phyloP scores from a whole-genome alignment of 1,284 basidiomycete species.

The Boletus putidus region DNA sequence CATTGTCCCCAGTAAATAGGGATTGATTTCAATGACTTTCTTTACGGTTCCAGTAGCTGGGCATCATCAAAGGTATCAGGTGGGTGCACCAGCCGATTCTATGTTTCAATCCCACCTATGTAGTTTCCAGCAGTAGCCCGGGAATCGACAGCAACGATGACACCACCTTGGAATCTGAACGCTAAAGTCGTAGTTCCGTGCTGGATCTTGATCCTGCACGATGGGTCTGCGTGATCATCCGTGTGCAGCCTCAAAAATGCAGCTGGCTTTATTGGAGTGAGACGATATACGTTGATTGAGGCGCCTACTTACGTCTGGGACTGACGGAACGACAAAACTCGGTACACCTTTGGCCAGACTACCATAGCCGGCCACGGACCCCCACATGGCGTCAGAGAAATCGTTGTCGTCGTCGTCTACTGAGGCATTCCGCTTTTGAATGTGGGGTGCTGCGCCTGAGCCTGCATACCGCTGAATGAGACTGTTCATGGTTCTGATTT shows the following conservation, averaged over 20 bases:
- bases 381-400: conserved; percentile 70
- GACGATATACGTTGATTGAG: conserved; percentile 1
- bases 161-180: conserved; percentile 95
- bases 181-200: conserved; percentile 99
- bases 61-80: conserved; percentile 7
- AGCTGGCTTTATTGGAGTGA: conserved; percentile 62
- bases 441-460: conserved; percentile 49
- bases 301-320: conserved; percentile 64
- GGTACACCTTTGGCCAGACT: conserved; percentile 67
- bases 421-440: conserved; percentile 48
- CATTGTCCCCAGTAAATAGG: conserved; percentile 98
- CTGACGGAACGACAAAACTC: conserved; percentile 65
- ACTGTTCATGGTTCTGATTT: conserved; percentile 68
- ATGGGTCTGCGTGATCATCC: conserved; percentile 90
- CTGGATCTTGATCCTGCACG: conserved; percentile 95
- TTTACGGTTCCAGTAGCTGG: conserved; percentile 93
- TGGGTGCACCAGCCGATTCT: neutral
- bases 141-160: conserved; percentile 98
- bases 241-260: conserved; percentile 88
- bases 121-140: conserved; percentile 97
- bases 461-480: conserved; percentile 68
- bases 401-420: conserved; percentile 65
- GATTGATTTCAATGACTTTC: conserved; percentile 99
- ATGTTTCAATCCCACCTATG: conserved; percentile 63
- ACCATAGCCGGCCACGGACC: conserved; percentile 78